phyloP scores from a whole-genome alignment of 352 stramenopile species.

The Phytophthora sansomeana region DNA sequence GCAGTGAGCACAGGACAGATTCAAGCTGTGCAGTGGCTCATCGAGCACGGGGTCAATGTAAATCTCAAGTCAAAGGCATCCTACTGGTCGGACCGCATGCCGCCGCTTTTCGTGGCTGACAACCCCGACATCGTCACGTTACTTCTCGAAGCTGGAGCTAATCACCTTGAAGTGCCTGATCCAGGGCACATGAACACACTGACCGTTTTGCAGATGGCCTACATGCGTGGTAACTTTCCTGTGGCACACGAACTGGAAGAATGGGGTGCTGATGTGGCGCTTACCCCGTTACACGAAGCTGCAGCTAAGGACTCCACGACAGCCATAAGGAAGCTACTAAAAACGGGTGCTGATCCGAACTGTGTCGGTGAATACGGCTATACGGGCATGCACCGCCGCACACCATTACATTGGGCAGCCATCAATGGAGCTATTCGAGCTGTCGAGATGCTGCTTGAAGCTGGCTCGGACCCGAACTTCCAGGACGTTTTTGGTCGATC shows the following conservation, averaged over 20 bases:
- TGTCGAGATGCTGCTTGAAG: constrained; percentile 56
- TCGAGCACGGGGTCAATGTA: constrained; percentile 61
- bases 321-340: constrained; percentile 56
- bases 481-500: constrained; percentile 69
- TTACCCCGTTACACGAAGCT: constrained; percentile 76
- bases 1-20: constrained; percentile 72
- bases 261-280: constrained; percentile 74
- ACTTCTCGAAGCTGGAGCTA: constrained; percentile 68
- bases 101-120: constrained; percentile 74
- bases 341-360: constrained; percentile 61
- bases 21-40: constrained; percentile 59
- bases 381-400: constrained; percentile 69
- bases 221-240: constrained; percentile 71
- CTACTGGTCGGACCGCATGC: constrained; percentile 68
- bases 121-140: constrained; percentile 71
- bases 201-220: constrained; percentile 72
- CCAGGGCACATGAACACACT: constrained; percentile 75
- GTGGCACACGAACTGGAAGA: constrained; percentile 71
- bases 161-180: constrained; percentile 74
- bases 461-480: constrained; percentile 74
- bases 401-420: constrained; percentile 75
- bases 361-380: constrained; percentile 78
- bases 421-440: constrained; percentile 59
- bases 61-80: constrained; percentile 72
- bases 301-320: constrained; percentile 51